Conservation (phyloP, 495 filamentous ascomycete species). For the Penicillium paradoxum region DNA sequence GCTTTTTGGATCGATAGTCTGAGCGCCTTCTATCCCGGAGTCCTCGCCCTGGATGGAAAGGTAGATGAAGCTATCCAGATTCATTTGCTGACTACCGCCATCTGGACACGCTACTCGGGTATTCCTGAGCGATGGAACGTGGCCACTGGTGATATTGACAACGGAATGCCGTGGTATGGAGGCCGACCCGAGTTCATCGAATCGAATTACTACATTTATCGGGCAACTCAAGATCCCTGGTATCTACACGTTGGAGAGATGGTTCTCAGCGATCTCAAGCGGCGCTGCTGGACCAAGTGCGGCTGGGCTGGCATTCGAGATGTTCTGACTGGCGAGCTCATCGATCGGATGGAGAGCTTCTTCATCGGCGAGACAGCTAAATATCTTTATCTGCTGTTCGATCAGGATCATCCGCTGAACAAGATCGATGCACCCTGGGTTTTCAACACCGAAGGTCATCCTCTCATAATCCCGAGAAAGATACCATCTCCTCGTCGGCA, state of each 20-base stretch:
- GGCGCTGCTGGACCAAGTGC: slow-evolving; percentile 88
- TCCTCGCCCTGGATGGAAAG: slow-evolving; percentile 82
- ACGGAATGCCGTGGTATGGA: slow-evolving; percentile 88
- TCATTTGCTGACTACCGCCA: slow-evolving; percentile 81
- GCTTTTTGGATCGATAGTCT: slow-evolving; percentile 95
- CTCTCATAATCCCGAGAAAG: slow-evolving; percentile 72
- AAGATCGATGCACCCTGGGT: slow-evolving; percentile 80
- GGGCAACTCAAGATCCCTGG: slow-evolving; percentile 93
- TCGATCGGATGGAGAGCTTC: slow-evolving; percentile 98
- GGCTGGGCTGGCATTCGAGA: slow-evolving; percentile 96
- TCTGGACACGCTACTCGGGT: slow-evolving; percentile 91
- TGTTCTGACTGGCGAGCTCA: slow-evolving; percentile 81
- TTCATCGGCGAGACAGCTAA: slow-evolving; percentile 95
- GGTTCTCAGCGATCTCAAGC: slow-evolving; percentile 80
- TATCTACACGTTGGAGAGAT: slow-evolving; percentile 95
- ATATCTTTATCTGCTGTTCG: slow-evolving; percentile 88
- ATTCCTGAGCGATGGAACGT: slow-evolving; percentile 93
- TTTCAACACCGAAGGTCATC: slow-evolving; percentile 94
- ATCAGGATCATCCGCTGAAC: slow-evolving; percentile 81
- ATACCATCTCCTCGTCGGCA: slow-evolving; percentile 7
- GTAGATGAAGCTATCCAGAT: slow-evolving; percentile 85
- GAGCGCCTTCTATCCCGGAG: slow-evolving; percentile 88
- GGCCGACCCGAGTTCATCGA: slow-evolving; percentile 95
- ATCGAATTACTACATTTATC: slow-evolving; percentile 88
- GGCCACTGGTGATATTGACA: slow-evolving; percentile 76